phyloP scores from a whole-genome alignment of 148 eudicot species.

The Heliosperma pusillum region DNA sequence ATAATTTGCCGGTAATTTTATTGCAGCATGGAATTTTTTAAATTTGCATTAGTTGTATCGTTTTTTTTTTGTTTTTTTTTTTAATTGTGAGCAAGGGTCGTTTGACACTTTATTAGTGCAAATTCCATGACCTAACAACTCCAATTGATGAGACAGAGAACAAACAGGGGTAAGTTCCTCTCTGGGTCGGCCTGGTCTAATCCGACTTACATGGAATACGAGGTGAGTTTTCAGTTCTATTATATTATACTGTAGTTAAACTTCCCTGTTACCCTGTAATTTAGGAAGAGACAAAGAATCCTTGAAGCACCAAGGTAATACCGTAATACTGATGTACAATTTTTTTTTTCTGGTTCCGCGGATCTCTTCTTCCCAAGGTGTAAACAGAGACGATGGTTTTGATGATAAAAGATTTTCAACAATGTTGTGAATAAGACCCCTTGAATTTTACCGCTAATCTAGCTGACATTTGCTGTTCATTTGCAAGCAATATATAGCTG shows the following conservation, averaged over 20 bases:
- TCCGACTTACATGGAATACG: no score
- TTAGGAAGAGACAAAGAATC: no score
- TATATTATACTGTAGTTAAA: no score
- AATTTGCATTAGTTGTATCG: neutral
- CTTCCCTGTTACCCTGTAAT: no score
- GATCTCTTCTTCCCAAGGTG: neutral
- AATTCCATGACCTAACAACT: no score
- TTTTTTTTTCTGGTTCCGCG: neutral
- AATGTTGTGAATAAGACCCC: neutral
- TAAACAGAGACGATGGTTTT: neutral
- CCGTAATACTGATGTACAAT: neutral
- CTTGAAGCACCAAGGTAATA: neutral
- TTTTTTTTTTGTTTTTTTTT: no score
- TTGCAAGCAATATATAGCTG: neutral
- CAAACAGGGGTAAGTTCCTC: no score
- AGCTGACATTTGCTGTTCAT: neutral
- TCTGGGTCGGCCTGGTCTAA: no score
- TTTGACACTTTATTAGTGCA: no score
- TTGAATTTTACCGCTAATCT: neutral
- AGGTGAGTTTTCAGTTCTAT: no score
- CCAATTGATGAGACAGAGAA: no score
- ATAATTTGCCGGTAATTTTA: slow-evolving; percentile 20
- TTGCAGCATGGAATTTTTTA: slow-evolving; percentile 11
- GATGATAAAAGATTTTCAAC: neutral
- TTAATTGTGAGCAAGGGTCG: no score